Percentiles rank a stretch among this genome's conserved stretches.
phyloP scores from a whole-genome alignment of 2,329 filamentous ascomycete species.

The Fusarium mexicanum region DNA sequence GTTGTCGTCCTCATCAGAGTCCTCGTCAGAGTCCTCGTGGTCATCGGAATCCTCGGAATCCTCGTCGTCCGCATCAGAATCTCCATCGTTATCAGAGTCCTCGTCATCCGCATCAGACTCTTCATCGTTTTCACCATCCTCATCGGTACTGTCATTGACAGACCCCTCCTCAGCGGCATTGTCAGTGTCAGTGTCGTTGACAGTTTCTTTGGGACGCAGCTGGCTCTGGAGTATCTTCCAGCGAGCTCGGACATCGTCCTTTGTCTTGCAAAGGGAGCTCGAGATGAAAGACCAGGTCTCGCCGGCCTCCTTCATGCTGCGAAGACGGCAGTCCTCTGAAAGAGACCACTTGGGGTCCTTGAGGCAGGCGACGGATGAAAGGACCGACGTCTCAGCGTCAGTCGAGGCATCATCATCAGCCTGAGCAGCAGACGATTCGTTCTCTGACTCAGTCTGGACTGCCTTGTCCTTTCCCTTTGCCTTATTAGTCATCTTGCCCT shows the following conservation, averaged over 20 bases:
- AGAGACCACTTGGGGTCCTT: constrained; percentile 44
- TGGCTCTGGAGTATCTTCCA: constrained; percentile 48
- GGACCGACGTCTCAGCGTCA: not conserved
- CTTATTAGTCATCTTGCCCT: constrained; percentile 18
- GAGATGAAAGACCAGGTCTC: constrained; percentile 47
- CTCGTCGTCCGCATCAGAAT: not conserved
- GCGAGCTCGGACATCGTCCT: constrained; percentile 45
- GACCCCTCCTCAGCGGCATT: not conserved
- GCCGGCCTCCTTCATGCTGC: constrained; percentile 47
- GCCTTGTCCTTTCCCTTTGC: constrained; percentile 8
- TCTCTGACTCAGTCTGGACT: not conserved
- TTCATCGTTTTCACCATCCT: not conserved
- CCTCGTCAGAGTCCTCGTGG: not conserved
- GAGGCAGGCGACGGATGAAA: not conserved
- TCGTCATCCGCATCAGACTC: not conserved
- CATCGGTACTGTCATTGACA: not conserved
- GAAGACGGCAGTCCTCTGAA: constrained; percentile 49
- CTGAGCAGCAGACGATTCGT: constrained; percentile 3
- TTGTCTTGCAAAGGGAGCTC: constrained; percentile 39
- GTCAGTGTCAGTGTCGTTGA: not conserved
- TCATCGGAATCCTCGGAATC: not conserved
- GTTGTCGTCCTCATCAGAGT: not conserved
- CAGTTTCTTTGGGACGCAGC: not conserved
- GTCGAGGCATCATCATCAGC: constrained; percentile 2
- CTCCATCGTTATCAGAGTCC: not conserved